phyloP scores from a whole-genome alignment of 768 basidiomycete genomes.

The Serendipita sp. region DNA sequence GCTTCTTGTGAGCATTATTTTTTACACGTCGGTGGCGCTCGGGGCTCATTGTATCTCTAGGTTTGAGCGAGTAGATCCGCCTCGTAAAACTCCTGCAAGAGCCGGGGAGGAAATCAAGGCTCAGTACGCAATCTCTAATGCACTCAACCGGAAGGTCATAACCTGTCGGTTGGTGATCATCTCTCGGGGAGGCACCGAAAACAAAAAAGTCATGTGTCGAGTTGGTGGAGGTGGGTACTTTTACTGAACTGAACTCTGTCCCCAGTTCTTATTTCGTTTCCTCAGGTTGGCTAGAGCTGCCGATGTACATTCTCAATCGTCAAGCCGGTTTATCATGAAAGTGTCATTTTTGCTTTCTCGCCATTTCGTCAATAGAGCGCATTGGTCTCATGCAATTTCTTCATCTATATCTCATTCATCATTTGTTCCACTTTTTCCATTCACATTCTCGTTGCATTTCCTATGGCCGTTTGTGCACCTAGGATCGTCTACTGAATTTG shows the following conservation, averaged over 20 bases:
- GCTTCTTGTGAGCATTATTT: conserved; percentile 26
- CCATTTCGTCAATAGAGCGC: not conserved
- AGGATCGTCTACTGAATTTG: no score
- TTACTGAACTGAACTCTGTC: not conserved
- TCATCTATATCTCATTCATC: not conserved
- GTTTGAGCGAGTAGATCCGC: conserved; percentile 69
- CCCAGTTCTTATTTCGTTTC: not conserved
- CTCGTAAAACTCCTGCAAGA: conserved; percentile 43
- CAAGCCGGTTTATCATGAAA: conserved; percentile 40
- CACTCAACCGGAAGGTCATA: conserved; percentile 55
- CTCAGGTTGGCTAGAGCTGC: conserved; percentile 35
- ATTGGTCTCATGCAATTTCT: not conserved
- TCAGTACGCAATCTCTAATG: conserved; percentile 65
- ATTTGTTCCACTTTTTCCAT: not conserved
- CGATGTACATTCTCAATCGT: conserved; percentile 59
- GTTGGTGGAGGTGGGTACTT: conserved; percentile 59
- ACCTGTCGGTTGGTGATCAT: conserved; percentile 68
- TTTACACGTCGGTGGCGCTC: not conserved
- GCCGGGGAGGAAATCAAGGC: conserved; percentile 70
- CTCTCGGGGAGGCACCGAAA: conserved; percentile 34
- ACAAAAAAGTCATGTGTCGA: conserved; percentile 81
- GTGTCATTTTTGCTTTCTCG: not conserved
- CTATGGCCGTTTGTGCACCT: no score
- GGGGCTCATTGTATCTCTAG: not conserved
- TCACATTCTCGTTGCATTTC: not conserved